phyloP scores from a whole-genome alignment of 768 basidiomycete genomes.

The Lactarius evosmus region DNA sequence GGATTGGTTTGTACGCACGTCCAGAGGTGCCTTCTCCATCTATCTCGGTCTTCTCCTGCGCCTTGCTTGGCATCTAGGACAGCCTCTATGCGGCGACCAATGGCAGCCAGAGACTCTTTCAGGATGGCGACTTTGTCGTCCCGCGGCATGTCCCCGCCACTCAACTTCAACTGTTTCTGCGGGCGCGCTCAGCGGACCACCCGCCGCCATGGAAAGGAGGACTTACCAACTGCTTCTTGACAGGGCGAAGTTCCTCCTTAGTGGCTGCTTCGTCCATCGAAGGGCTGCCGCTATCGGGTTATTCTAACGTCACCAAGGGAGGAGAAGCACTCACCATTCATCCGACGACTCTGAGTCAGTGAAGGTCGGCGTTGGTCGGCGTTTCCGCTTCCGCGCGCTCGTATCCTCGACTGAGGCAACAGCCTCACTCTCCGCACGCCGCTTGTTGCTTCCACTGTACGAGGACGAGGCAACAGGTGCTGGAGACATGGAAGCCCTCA shows the following conservation, averaged over 20 bases:
- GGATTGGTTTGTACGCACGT: conserved; percentile 59
- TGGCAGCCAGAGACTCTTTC: conserved; percentile 92
- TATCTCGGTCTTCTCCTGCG: conserved; percentile 75
- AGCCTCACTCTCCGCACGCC: conserved; percentile 82
- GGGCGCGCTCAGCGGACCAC: conserved; percentile 16
- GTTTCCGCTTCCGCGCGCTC: conserved; percentile 73
- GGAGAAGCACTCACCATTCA: conserved; percentile 63
- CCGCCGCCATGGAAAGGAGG: background rate
- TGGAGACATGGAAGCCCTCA: conserved; percentile 75
- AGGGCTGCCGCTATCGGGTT: conserved; percentile 47
- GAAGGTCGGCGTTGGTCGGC: conserved; percentile 93
- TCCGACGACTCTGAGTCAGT: conserved; percentile 93
- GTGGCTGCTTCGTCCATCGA: conserved; percentile 94
- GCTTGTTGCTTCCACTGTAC: conserved; percentile 57
- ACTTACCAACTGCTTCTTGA: conserved; percentile 90
- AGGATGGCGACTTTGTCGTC: conserved; percentile 95
- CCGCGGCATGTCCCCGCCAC: conserved; percentile 88
- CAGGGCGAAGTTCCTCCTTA: conserved; percentile 93
- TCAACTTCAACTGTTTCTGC: conserved; percentile 92
- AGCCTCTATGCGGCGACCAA: conserved; percentile 86
- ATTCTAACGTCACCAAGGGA: conserved; percentile 16
- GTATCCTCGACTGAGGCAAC: conserved; percentile 76
- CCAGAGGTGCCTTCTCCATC: conserved; percentile 96
- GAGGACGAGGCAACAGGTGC: conserved; percentile 71
- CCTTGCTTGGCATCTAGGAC: conserved; percentile 75